phyloP scores from a whole-genome alignment of 108 stramenopile genomes.

The Fragilaria crotonensis region DNA sequence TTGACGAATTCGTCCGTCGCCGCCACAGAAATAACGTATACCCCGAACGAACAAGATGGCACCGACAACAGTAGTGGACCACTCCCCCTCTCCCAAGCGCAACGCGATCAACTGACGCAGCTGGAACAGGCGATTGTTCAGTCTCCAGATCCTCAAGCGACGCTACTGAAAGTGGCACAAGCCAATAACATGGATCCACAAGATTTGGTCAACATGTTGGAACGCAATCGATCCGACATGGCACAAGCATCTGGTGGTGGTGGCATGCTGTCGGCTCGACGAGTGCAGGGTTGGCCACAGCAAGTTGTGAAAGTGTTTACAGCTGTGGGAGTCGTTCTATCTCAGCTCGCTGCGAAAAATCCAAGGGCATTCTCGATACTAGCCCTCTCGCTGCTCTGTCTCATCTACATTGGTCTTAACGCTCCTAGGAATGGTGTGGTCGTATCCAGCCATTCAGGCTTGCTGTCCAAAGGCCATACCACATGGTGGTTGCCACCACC shows the following conservation, averaged over 20 bases:
- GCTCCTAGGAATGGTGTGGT: slow-evolving; percentile 66
- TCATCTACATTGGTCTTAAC: slow-evolving; percentile 27
- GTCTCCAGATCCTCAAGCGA: slow-evolving; percentile 62
- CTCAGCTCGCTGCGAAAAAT: slow-evolving; percentile 33
- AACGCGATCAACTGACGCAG: slow-evolving; percentile 62
- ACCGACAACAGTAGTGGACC: slow-evolving; percentile 32
- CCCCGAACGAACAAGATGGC: slow-evolving; percentile 12
- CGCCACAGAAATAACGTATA: neutral
- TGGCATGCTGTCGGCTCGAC: slow-evolving; percentile 9
- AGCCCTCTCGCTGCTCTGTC: slow-evolving; percentile 9
- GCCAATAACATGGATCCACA: slow-evolving; percentile 48
- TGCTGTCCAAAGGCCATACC: slow-evolving; percentile 46
- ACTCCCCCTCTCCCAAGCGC: slow-evolving; percentile 40
- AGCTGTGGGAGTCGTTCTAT: slow-evolving; percentile 23
- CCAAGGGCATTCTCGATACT: slow-evolving; percentile 41
- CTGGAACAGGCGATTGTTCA: slow-evolving; percentile 53
- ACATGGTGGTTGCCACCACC: slow-evolving; percentile 40
- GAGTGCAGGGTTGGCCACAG: slow-evolving; percentile 24
- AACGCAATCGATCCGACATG: slow-evolving; percentile 55
- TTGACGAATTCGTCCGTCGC: too few relatives aligned
- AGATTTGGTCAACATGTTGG: slow-evolving; percentile 52
- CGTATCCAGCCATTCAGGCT: slow-evolving; percentile 29
- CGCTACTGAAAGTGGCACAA: slow-evolving; percentile 48
- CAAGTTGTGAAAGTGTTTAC: slow-evolving; percentile 29
- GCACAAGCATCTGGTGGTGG: slow-evolving; percentile 28